These are phyloP conservation scores for Tetrahymena elliotti DNA, from an alignment of 73 alveolate species.

Conservation along the genomic window DNA sequence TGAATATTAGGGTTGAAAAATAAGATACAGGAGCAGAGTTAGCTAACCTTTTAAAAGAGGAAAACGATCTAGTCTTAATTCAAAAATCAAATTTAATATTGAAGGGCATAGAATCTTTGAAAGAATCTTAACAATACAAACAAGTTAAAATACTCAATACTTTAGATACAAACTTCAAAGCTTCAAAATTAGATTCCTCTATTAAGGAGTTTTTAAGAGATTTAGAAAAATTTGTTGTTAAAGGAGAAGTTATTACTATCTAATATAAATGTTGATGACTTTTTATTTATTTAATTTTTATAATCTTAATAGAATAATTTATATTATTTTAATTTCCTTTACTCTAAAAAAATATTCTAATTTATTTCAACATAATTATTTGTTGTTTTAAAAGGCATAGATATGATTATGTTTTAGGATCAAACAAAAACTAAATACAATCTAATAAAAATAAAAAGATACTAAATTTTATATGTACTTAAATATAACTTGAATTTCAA, in stretches of 20 bases:
- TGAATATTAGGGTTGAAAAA: background rate
- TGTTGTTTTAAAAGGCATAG: too few relatives aligned
- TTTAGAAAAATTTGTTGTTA: background rate
- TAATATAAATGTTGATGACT: background rate
- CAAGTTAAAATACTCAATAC: background rate
- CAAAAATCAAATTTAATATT: background rate
- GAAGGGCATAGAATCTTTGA: background rate
- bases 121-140: background rate
- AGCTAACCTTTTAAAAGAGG: background rate
- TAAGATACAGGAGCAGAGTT: background rate
- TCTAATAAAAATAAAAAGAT: too few relatives aligned
- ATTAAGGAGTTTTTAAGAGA: background rate
- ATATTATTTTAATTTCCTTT: too few relatives aligned
- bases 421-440: too few relatives aligned
- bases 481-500: too few relatives aligned
- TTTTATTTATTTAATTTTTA: background rate
- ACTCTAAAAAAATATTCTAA: too few relatives aligned
- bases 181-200: background rate
- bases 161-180: background rate
- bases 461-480: too few relatives aligned
- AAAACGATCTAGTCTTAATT: background rate
- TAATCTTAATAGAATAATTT: background rate
- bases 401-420: too few relatives aligned
- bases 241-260: background rate
- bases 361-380: too few relatives aligned